phyloP scores from a whole-genome alignment of 148 eudicot genomes.

The Persicaria tinctoria region DNA sequence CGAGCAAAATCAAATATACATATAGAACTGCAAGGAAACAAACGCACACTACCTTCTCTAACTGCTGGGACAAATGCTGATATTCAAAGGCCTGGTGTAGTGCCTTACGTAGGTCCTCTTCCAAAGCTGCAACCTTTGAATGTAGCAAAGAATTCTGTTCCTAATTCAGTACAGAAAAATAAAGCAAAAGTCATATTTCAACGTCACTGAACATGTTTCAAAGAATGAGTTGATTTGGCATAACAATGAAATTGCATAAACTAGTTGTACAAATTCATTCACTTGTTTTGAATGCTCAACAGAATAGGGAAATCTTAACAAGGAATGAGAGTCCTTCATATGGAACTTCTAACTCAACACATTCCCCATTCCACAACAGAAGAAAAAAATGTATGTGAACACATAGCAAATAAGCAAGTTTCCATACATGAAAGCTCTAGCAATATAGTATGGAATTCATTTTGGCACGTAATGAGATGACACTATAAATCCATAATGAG shows the following conservation, averaged over 20 bases:
- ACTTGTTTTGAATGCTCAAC: background rate
- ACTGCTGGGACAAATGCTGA: slow-evolving; percentile 40
- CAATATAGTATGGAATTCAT: background rate
- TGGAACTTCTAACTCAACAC: background rate
- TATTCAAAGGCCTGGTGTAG: slow-evolving; percentile 50
- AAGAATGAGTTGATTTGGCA: background rate
- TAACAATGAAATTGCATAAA: background rate
- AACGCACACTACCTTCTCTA: slow-evolving; percentile 54
- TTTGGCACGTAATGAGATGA: background rate
- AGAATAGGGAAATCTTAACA: background rate
- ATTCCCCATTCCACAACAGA: background rate
- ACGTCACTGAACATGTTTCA: background rate
- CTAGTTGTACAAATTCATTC: background rate
- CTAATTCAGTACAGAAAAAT: slow-evolving; percentile 25
- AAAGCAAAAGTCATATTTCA: background rate
- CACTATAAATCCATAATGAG: background rate
- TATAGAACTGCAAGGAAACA: slow-evolving; percentile 13
- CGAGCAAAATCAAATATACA: too few species aligned
- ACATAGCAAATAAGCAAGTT: background rate
- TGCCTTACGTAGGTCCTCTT: slow-evolving; percentile 59
- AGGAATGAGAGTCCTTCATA: background rate
- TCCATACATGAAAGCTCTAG: slow-evolving; percentile 1
- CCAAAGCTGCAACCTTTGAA: slow-evolving; percentile 54
- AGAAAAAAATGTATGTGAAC: background rate
- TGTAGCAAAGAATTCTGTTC: slow-evolving; percentile 51